Evolutionary conservation across 1,284 basidiomycete species (phyloP).

Genomic region (Pyrrhoderma lamaoense): DNA sequence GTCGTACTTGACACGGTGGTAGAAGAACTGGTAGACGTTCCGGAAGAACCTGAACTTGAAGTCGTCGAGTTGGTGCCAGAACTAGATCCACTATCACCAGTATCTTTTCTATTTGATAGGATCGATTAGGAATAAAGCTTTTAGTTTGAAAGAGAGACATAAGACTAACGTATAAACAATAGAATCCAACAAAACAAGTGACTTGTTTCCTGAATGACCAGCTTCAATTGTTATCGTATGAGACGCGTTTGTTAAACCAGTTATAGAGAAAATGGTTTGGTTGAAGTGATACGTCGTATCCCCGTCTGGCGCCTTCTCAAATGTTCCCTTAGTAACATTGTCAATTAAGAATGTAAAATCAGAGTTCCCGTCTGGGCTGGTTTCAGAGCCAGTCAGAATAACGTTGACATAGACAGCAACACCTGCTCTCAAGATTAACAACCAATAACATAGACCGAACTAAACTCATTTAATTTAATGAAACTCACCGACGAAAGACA

Average conservation of each 20-base stretch:
- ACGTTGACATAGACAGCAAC: constrained; percentile 9
- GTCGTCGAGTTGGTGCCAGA: no score
- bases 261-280: constrained; percentile 4
- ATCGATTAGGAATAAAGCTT: no score
- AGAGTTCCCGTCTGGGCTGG: constrained; percentile 2
- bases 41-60: no score
- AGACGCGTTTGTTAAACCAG: neutral
- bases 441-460: neutral
- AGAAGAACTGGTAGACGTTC: no score
- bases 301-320: constrained; percentile 1
- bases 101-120: neutral
- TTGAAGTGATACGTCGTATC: constrained; percentile 5
- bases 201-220: neutral
- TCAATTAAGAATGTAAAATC: constrained; percentile 13
- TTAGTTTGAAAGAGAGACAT: neutral
- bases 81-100: no score
- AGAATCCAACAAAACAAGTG: constrained; percentile 8
- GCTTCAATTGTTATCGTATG: constrained; percentile 10
- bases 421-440: neutral
- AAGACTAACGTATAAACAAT: constrained; percentile 16
- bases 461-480: neutral
- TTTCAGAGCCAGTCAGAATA: constrained; percentile 11
- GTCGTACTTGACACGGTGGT: no score
- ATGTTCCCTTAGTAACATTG: neutral
- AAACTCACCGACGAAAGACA: constrained; percentile 10